Evolutionary conservation across 352 stramenopile species (phyloP), one percentile per base, ranked within the genome.

Genomic region (Globisporangium spinosum): DNA sequence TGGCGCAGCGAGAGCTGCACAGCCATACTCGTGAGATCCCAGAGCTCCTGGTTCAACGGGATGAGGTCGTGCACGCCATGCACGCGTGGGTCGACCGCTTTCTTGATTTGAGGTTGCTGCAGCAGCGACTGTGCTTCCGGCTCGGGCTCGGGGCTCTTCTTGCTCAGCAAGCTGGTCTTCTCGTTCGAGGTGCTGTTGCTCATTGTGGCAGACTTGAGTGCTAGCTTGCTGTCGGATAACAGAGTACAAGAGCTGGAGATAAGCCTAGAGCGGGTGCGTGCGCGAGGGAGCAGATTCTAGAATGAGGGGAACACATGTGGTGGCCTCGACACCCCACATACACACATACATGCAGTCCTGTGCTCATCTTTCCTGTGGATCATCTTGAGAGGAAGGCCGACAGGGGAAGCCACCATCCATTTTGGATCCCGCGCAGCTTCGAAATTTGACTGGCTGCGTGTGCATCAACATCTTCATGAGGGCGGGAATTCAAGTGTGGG

Each of bases 1-100:
- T 82, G 90, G 17, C 82, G 82, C 40, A 93, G 71, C 57, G 76
- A 87, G 8, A 93, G 82, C 69, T 93, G 85, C 63, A 93, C 66
- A 35, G 83, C 85, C 81, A 93, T 91, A 63, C 76, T 89, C 61
- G 77, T 75, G 54, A 93, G 76, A 60, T 77, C 69, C 67, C 72
- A 71, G 67, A 93, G 85, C 70, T 93, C 85, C 58, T 63, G 58
- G 34, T 63, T 54, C 8, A 63, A 35, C n/a, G 58, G 58, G 58
- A 63, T 63, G 35, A 63, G 58, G n/a, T 54, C 58, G 25, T 63
- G 35, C n/a, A 63, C 58, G 35, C 25, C 40, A 9, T 29, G 22
- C 3, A 63, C 58, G 34, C 35, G 58, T 25, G 58, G 58, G 3
- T 63, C 58, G n/a, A 51, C 15, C 10, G 13, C 34, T 29, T 47